A percentile compares a stretch with the other conserved stretches of the same genome.
These are phyloP conservation scores for Pulveroboletus sp. DNA, from an alignment of 768 basidiomycete species.

Conservation along the genomic window DNA sequence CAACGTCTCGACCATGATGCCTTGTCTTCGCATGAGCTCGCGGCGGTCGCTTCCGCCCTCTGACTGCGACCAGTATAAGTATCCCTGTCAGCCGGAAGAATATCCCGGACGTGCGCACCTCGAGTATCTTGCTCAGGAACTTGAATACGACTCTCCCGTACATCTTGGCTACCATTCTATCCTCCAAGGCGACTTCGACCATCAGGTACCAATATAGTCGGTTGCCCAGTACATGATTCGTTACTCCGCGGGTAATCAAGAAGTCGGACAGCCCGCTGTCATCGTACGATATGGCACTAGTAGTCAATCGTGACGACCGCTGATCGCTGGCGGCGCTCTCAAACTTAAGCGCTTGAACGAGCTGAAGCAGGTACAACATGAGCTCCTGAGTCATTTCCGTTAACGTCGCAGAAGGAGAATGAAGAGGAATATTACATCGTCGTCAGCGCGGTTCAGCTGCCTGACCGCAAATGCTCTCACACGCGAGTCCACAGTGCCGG, in stretches of 20 bases:
- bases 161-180: slow-evolving; percentile 85
- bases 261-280: slow-evolving; percentile 94
- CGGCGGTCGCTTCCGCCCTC: slow-evolving; percentile 79
- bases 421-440: slow-evolving; percentile 57
- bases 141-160: slow-evolving; percentile 88
- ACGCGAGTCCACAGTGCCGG: slow-evolving; percentile 82
- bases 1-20: slow-evolving; percentile 80
- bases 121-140: slow-evolving; percentile 83
- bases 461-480: slow-evolving; percentile 93
- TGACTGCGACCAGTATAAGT: slow-evolving; percentile 36
- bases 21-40: slow-evolving; percentile 88
- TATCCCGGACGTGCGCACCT: slow-evolving; percentile 47
- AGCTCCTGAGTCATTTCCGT: slow-evolving; percentile 60
- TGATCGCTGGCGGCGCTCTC: slow-evolving; percentile 80
- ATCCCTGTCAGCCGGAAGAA: background rate
- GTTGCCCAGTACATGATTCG: slow-evolving; percentile 83
- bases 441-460: slow-evolving; percentile 87
- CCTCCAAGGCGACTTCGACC: slow-evolving; percentile 90
- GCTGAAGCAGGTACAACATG: slow-evolving; percentile 85
- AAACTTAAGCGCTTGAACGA: slow-evolving; percentile 97
- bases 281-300: slow-evolving; percentile 77
- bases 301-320: slow-evolving; percentile 65
- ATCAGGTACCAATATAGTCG: slow-evolving; percentile 96
- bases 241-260: slow-evolving; percentile 78
- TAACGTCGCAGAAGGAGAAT: background rate